These are phyloP conservation scores for Phytopythium mirpurense DNA, from an alignment of 352 stramenopile species.

Conservation along the genomic window DNA sequence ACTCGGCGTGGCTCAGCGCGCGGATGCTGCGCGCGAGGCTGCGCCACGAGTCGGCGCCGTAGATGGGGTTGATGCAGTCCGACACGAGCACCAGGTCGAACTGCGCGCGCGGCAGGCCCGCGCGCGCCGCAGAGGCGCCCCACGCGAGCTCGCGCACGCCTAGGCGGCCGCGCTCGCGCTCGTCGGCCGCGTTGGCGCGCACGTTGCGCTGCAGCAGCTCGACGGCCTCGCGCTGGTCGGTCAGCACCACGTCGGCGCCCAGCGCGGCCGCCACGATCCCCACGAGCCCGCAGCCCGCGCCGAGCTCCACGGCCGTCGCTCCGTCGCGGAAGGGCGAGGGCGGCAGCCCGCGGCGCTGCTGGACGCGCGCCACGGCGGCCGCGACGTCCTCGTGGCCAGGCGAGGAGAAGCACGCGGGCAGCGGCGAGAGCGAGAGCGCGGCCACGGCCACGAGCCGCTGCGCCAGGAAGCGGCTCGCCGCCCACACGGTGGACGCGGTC, in stretches of 20 bases:
- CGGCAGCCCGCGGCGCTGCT: constrained; percentile 1
- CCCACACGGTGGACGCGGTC: constrained; percentile 76
- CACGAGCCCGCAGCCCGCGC: constrained; percentile 71
- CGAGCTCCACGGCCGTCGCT: constrained; percentile 64
- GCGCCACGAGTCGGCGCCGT: constrained; percentile 73
- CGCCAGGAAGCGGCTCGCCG: constrained; percentile 61
- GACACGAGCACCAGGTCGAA: constrained; percentile 73
- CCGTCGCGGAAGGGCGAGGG: constrained; percentile 16
- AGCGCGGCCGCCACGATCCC: constrained; percentile 59
- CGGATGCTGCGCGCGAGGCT: constrained; percentile 66
- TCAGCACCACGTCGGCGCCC: constrained; percentile 64
- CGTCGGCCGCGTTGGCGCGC: constrained; percentile 34
- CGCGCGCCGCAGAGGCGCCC: constrained; percentile 22
- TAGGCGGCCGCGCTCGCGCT: constrained; percentile 29
- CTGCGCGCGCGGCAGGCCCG: constrained; percentile 16
- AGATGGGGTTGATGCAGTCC: constrained; percentile 86
- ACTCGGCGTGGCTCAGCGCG: constrained; percentile 41
- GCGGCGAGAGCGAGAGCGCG: background rate
- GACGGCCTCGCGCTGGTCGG: constrained; percentile 62
- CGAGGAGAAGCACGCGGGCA: background rate
- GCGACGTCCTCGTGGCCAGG: background rate
- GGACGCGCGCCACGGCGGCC: background rate
- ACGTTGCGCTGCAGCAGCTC: constrained; percentile 64
- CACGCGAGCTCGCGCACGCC: constrained; percentile 56
- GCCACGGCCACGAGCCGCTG: constrained; percentile 47